A percentile compares a stretch with the other conserved stretches of the same genome.
Conservation (phyloP, 2,329 filamentous ascomycete species). For the Fusarium sp. region DNA sequence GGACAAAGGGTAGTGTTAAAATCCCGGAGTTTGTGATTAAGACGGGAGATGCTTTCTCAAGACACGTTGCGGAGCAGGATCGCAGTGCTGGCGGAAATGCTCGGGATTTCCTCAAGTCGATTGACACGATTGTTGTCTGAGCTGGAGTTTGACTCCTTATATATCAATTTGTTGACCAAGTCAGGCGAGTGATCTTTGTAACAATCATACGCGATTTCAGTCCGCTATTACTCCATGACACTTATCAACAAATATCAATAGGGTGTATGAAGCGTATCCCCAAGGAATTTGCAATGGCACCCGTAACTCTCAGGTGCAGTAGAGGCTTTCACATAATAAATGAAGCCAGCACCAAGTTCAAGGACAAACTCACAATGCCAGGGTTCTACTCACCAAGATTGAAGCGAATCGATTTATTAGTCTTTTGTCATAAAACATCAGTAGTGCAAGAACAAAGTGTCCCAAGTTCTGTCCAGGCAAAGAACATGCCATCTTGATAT, state of each 20-base stretch:
- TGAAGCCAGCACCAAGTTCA: background rate
- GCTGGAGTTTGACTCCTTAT: background rate
- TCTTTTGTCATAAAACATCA: constrained; percentile 39
- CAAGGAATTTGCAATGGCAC: background rate
- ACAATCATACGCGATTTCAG: no score
- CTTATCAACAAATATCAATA: background rate
- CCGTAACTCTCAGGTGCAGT: no score
- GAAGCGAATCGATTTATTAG: constrained; percentile 30
- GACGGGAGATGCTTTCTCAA: constrained; percentile 34
- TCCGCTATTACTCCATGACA: background rate
- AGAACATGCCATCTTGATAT: constrained; percentile 19
- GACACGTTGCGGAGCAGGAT: constrained; percentile 34
- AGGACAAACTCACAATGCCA: background rate
- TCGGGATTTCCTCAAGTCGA: constrained; percentile 26
- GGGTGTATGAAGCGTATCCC: background rate
- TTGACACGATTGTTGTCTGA: constrained; percentile 21
- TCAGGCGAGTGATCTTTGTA: background rate
- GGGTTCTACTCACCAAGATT: background rate
- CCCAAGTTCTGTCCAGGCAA: constrained; percentile 32
- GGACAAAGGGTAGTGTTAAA: constrained; percentile 29
- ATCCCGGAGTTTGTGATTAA: constrained; percentile 41
- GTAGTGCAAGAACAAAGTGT: constrained; percentile 33
- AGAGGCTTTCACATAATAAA: background rate
- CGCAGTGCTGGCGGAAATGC: constrained; percentile 17
- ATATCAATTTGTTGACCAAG: background rate